phyloP scores from a whole-genome alignment of 176 grass and related monocot genomes.

The Raddia distichophylla region DNA sequence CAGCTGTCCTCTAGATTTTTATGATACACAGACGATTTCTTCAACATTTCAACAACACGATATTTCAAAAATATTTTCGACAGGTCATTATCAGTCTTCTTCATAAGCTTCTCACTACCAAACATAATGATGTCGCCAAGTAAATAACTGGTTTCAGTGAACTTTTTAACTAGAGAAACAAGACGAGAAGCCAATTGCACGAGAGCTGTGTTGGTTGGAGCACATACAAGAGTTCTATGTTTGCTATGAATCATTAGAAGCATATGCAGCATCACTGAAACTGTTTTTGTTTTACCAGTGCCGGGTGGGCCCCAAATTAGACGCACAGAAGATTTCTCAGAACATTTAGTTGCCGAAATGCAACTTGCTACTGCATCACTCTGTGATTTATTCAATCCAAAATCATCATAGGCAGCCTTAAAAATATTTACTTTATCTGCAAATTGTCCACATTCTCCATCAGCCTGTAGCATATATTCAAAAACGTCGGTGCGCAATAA shows the following conservation, averaged over 20 bases:
- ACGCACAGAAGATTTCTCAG: not conserved
- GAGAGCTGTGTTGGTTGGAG: not conserved
- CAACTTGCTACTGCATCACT: too few species aligned
- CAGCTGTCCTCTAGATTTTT: too few species aligned
- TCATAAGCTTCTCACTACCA: not conserved
- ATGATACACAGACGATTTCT: too few species aligned
- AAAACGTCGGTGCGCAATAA: too few species aligned
- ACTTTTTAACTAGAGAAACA: not conserved
- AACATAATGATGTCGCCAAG: not conserved
- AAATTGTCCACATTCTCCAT: too few species aligned
- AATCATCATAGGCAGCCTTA: too few species aligned
- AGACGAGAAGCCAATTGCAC: conserved; percentile 16
- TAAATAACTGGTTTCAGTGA: not conserved
- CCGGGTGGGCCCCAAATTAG: conserved; percentile 58
- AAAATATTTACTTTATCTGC: too few species aligned
- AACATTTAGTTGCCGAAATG: too few species aligned
- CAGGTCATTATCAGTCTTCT: not conserved
- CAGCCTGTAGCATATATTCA: too few species aligned
- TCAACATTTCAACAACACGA: not conserved
- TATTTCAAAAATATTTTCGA: conserved; percentile 21
- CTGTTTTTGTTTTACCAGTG: conserved; percentile 51
- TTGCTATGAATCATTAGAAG: not conserved
- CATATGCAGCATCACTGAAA: not conserved
- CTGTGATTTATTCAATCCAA: too few species aligned
- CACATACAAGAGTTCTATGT: conserved; percentile 5